Base-by-base conservation (phyloP, 2,329 filamentous ascomycete genomes). In the Apiospora aurea region DNA sequence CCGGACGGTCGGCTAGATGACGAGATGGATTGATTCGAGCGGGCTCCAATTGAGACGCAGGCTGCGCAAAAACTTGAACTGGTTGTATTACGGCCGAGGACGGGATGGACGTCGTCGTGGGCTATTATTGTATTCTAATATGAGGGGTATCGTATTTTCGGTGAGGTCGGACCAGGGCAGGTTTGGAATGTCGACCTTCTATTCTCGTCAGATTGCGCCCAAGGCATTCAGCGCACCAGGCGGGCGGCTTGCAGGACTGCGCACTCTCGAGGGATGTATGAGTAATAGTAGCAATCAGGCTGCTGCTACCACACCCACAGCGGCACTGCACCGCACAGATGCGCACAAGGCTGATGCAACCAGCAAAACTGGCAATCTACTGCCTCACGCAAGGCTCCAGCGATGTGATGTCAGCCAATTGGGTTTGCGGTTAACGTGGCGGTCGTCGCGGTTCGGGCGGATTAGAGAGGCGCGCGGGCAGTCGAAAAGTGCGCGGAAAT, bases 131-230 rank as follows among this genome's bases (percentile, higher is more conserved):
- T 41, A 41, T 8, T 41, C 57, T 64, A 41, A 64, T 64, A 64
- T 64, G 57, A 64, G 57, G 57, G 57, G 57, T 64, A 21, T 41
- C 57, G 57, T 41, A 29, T 41, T 64, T 64, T 64, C 57, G 57
- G 57, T 64, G 57, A 64, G 57, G 57, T 8, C n/a, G 18, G 57
- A 4, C 34, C 34, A n/a, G 18, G 41, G 34, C 57, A 13, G 57
- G 57, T 41, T 64, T 64, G 57, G 29, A 64, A 64, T 64, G 57
- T 16, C 57, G 57, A 21, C 57, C n/a, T 41, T 64, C 57, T 64
- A 64, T 64, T 41, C 57, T 64, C 57, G 57, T 64, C 57, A 64
- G 34, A 41, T 64, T 64, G 57, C 57, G 57, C 57, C 57, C 57
- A 64, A 64, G 57, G 57, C 57, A 64, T 41, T 41, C 57, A 64